Percentiles rank a stretch among this genome's conserved stretches.
These are phyloP conservation scores for Teunomyces pallodes DNA, from an alignment of 805 yeast genomes.

Conservation along the genomic window DNA sequence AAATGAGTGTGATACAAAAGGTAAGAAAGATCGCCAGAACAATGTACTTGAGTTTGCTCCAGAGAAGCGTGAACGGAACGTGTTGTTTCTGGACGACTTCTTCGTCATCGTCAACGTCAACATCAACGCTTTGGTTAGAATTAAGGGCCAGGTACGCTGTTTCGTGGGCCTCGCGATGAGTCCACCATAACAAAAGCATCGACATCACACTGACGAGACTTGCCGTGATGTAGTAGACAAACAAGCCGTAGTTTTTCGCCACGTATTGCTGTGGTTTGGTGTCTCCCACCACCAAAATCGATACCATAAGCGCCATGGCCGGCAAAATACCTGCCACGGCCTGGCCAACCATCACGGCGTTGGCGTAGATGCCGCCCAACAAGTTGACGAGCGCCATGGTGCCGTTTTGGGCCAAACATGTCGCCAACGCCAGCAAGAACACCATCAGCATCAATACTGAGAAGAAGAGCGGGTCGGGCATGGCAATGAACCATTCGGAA, in stretches of 20 bases:
- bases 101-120: not conserved
- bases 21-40: slow-evolving; percentile 70
- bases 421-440: slow-evolving; percentile 64
- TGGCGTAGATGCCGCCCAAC: slow-evolving; percentile 73
- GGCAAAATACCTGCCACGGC: slow-evolving; percentile 94
- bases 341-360: slow-evolving; percentile 92
- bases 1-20: slow-evolving; percentile 70
- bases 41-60: slow-evolving; percentile 60
- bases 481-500: slow-evolving; percentile 27
- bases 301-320: slow-evolving; percentile 60
- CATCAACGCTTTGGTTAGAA: not conserved
- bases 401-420: slow-evolving; percentile 86
- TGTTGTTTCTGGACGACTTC: slow-evolving; percentile 24
- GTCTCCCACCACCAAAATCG: slow-evolving; percentile 45
- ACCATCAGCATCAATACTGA: slow-evolving; percentile 60
- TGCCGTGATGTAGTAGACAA: slow-evolving; percentile 50
- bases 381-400: slow-evolving; percentile 82
- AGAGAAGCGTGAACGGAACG: slow-evolving; percentile 60
- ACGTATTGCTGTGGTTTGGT: slow-evolving; percentile 17
- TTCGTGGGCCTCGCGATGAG: slow-evolving; percentile 14
- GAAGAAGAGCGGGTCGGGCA: slow-evolving; percentile 47
- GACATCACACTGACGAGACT: slow-evolving; percentile 45
- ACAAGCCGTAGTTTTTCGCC: slow-evolving; percentile 41
- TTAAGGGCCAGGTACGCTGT: not conserved
- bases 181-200: slow-evolving; percentile 37